Percentiles rank a stretch among this genome's conserved stretches.
Conservation (phyloP, 2,329 filamentous ascomycete genomes). For the Sporothrix variecibatus region DNA sequence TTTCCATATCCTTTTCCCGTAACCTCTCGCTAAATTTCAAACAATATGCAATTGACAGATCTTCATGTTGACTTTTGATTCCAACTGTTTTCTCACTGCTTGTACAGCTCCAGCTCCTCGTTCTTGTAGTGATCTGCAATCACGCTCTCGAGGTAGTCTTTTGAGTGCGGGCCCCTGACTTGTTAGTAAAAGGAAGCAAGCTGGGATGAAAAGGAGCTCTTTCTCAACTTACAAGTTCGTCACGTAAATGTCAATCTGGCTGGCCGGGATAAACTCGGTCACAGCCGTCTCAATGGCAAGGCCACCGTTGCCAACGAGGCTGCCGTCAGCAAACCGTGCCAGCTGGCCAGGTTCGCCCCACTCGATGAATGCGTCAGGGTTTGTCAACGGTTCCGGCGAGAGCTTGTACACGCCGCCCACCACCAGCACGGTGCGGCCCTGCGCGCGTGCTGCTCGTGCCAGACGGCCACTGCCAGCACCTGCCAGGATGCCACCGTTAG, state of each 20-base stretch:
- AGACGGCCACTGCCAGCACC: slow-evolving; percentile 82
- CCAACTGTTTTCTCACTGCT: background rate
- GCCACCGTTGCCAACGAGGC: slow-evolving; percentile 65
- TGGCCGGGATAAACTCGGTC: slow-evolving; percentile 79
- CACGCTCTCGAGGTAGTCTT: slow-evolving; percentile 35
- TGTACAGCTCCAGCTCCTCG: slow-evolving; percentile 32
- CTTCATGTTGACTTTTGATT: too few species aligned
- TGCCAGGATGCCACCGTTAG: slow-evolving; percentile 83
- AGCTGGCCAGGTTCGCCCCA: slow-evolving; percentile 79
- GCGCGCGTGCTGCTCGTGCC: slow-evolving; percentile 79
- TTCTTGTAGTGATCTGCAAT: slow-evolving; percentile 38
- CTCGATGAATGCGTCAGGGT: slow-evolving; percentile 80
- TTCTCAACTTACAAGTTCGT: slow-evolving; percentile 63
- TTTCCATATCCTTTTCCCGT: background rate
- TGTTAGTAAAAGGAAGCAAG: background rate
- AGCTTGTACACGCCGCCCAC: slow-evolving; percentile 92
- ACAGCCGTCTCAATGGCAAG: slow-evolving; percentile 77
- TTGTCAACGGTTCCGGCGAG: slow-evolving; percentile 83
- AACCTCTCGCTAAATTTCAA: slow-evolving; percentile 12
- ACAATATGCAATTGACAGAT: background rate
- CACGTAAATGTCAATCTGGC: slow-evolving; percentile 77
- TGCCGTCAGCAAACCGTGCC: slow-evolving; percentile 75
- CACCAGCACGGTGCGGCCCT: slow-evolving; percentile 82
- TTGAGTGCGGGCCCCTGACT: slow-evolving; percentile 38
- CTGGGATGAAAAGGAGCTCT: too few species aligned